Evolutionary conservation across 345 rosid genomes (phyloP).

Genomic region (Luvunga scandens): DNA sequence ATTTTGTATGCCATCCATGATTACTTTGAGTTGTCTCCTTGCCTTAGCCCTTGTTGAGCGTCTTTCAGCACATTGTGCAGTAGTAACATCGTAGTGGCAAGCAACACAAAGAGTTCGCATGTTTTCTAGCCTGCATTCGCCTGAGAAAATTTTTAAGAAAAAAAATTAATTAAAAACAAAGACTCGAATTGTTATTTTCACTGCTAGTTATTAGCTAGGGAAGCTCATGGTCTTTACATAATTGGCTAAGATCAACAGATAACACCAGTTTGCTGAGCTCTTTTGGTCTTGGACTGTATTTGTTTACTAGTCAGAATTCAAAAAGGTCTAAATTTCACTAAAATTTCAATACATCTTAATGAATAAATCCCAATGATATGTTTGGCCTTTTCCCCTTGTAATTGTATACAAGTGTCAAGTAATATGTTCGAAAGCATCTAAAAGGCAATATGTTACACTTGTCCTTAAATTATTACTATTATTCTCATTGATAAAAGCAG

Average conservation of each 20-base stretch:
- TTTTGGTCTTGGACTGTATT: background rate
- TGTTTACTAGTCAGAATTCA: too few relatives aligned
- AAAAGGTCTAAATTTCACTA: too few relatives aligned
- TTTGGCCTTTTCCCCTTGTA: background rate
- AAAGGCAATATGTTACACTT: background rate
- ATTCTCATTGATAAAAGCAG: too few relatives aligned
- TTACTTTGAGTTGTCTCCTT: conserved; percentile 56
- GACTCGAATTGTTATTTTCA: background rate
- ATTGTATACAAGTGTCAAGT: background rate
- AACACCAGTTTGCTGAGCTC: background rate
- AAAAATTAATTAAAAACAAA: background rate
- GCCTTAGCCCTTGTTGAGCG: conserved; percentile 48
- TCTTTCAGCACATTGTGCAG: conserved; percentile 66
- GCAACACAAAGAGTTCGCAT: conserved; percentile 94
- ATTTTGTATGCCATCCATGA: conserved; percentile 40
- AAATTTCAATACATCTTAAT: too few relatives aligned
- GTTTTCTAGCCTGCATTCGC: conserved; percentile 89
- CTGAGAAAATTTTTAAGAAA: conserved; percentile 32
- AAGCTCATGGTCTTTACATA: background rate
- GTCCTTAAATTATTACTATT: background rate
- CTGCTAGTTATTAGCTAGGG: background rate
- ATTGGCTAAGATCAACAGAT: background rate
- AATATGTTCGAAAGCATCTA: background rate
- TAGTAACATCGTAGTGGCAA: conserved; percentile 80
- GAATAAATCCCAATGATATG: background rate